Evolutionary conservation across 768 basidiomycete species (phyloP), one percentile per base, ranked within the genome.

Genomic region (Tricholoma hemisulphureum): DNA sequence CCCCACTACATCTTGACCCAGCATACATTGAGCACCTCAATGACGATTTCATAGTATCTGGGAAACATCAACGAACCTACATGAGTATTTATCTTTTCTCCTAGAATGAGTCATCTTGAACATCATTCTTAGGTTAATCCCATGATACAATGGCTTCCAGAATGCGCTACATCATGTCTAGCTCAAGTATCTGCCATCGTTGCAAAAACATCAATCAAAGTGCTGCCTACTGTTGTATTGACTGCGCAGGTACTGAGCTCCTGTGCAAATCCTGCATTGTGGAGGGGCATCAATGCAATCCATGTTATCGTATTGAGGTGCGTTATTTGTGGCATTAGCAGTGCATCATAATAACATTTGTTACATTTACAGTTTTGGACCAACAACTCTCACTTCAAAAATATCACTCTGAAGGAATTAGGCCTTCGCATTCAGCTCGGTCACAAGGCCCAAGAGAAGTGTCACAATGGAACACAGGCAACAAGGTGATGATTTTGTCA

Each of bases 401-500:
- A 23, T 14, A 20, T 32, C 31, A 32, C 31, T 23, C 18, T 51
- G 34, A 51, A 32, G 51, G 29, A 31, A n/a, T 35, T 51, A 34
- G 51, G 51, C 13, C 51, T 51, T 14, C 51, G 51, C 10, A 32
- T 51, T n/a, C 51, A 51, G 34, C 61, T 69, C 11, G 69, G 69
- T 1, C 69, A 71, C 37, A n/a, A 23, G 10, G 10, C 35, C 7
- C 55, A 48, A 16, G 35, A 58, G 9, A 1, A 3, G 6, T 74
- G 73, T 53, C n/a, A 18, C 1, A 54, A 45, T 53, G 63, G 68
- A 2, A 18, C 46, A 10, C 35, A 1, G 2, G 48, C 57, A 2
- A 41, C 32, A n/a, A n/a, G 41, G 59, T 10, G 56, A 67, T n/a
- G 62, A 69, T 20, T 71, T 74, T 55, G 39, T 62, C 3, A 58